These are phyloP conservation scores for Platanus orientalis DNA, from an alignment of 164 flowering plant genomes.

Conservation along the genomic window DNA sequence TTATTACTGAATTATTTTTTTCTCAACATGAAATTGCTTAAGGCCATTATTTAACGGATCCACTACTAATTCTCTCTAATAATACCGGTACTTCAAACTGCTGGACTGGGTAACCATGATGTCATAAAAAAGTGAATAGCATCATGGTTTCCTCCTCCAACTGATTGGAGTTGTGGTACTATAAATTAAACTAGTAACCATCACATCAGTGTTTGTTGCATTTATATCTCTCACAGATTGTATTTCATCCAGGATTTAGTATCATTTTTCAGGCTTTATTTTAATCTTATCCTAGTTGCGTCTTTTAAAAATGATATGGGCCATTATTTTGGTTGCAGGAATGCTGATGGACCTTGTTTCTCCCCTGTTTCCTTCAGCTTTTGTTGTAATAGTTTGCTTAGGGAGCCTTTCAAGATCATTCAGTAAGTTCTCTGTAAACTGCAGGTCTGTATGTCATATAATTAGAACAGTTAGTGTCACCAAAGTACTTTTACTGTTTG, in stretches of 20 bases:
- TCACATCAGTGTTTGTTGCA: background rate
- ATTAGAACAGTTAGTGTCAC: background rate
- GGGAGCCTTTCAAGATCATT: constrained; percentile 97
- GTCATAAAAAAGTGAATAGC: background rate
- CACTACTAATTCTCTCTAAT: background rate
- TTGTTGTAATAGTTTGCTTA: constrained; percentile 74
- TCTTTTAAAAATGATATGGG: constrained; percentile 7
- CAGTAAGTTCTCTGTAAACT: constrained; percentile 49
- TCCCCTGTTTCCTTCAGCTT: constrained; percentile 87
- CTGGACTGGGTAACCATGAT: background rate
- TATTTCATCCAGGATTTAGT: background rate
- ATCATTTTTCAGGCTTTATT: background rate
- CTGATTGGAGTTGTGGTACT: background rate
- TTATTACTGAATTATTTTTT: background rate
- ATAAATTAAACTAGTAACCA: background rate
- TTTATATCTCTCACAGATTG: background rate
- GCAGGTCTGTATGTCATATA: background rate
- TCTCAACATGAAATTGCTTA: too few relatives aligned
- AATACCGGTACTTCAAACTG: background rate
- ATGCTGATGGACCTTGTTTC: constrained; percentile 99
- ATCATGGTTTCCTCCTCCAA: background rate
- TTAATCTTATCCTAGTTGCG: background rate
- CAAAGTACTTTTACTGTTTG: background rate
- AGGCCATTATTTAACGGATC: background rate
- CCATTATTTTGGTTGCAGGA: constrained; percentile 53